A percentile compares a stretch with the other conserved stretches of the same genome.
These are phyloP conservation scores for Tetracladium maxilliforme DNA, from an alignment of 2,329 filamentous ascomycete genomes.

Conservation along the genomic window DNA sequence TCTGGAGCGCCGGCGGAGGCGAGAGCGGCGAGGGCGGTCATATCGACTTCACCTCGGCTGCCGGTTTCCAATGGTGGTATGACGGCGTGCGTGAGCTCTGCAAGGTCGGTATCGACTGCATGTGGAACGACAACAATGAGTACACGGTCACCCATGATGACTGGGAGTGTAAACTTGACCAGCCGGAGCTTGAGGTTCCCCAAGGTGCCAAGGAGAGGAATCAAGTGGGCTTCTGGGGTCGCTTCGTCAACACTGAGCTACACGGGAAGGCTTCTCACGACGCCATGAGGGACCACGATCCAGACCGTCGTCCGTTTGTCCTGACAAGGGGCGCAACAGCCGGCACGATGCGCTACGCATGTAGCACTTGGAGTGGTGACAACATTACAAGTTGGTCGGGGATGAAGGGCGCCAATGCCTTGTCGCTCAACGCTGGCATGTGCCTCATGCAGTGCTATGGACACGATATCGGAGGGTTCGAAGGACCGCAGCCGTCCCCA, in stretches of 20 bases:
- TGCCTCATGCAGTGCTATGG: slow-evolving; percentile 53
- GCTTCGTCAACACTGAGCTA: slow-evolving; percentile 54
- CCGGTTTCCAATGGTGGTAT: slow-evolving; percentile 59
- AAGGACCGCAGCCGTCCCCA: slow-evolving; percentile 56
- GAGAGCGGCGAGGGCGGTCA: slow-evolving; percentile 57
- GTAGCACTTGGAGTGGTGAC: slow-evolving; percentile 62
- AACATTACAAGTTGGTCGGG: slow-evolving; percentile 61
- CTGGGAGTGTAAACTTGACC: slow-evolving; percentile 46
- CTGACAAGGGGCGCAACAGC: slow-evolving; percentile 57
- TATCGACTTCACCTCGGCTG: slow-evolving; percentile 56
- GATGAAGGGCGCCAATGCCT: slow-evolving; percentile 57
- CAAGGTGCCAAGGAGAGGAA: slow-evolving; percentile 22
- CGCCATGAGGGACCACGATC: slow-evolving; percentile 41
- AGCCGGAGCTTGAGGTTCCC: slow-evolving; percentile 11
- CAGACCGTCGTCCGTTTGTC: slow-evolving; percentile 48
- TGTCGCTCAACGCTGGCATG: slow-evolving; percentile 54
- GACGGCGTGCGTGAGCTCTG: slow-evolving; percentile 48
- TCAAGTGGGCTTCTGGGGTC: slow-evolving; percentile 53
- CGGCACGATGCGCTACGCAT: slow-evolving; percentile 54
- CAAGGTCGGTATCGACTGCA: slow-evolving; percentile 51
- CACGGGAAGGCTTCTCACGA: slow-evolving; percentile 59
- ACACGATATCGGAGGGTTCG: slow-evolving; percentile 64
- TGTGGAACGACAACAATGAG: slow-evolving; percentile 74
- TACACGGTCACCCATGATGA: slow-evolving; percentile 52
- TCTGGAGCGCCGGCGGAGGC: slow-evolving; percentile 61